These are phyloP conservation scores for Amaranthus hypochondriacus DNA, from an alignment of 148 eudicot genomes.

Conservation along the genomic window DNA sequence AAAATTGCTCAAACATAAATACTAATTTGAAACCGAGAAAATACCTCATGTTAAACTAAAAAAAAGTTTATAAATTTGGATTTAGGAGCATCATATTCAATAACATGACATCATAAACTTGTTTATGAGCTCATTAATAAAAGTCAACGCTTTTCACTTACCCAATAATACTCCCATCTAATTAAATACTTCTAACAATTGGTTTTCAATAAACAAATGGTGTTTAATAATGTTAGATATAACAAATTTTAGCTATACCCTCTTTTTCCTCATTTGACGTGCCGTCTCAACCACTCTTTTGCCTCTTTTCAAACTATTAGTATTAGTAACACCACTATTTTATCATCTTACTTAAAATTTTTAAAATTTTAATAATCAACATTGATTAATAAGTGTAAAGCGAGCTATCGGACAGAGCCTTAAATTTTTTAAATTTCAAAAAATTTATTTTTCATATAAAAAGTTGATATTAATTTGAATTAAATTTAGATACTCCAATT, in stretches of 20 bases:
- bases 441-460: no score
- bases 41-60: no score
- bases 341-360: no score
- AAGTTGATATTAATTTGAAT: no score
- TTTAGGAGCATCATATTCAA: neutral
- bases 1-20: no score
- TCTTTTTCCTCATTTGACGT: constrained; percentile 27
- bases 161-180: constrained; percentile 5
- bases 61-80: no score
- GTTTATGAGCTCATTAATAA: neutral
- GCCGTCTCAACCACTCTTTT: constrained; percentile 32
- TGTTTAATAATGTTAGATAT: constrained; percentile 1
- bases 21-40: no score
- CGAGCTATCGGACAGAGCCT: no score
- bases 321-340: neutral
- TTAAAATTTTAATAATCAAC: no score
- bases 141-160: constrained; percentile 33
- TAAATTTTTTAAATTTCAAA: no score
- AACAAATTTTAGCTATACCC: constrained; percentile 18
- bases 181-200: neutral
- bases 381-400: no score
- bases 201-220: neutral
- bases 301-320: constrained; percentile 20
- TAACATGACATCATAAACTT: constrained; percentile 8
- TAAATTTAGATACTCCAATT: no score